Percentiles rank a stretch among this genome's conserved stretches.
These are phyloP conservation scores for Metschnikowia baotianmanensis DNA, from an alignment of 805 yeast species.

Conservation along the genomic window DNA sequence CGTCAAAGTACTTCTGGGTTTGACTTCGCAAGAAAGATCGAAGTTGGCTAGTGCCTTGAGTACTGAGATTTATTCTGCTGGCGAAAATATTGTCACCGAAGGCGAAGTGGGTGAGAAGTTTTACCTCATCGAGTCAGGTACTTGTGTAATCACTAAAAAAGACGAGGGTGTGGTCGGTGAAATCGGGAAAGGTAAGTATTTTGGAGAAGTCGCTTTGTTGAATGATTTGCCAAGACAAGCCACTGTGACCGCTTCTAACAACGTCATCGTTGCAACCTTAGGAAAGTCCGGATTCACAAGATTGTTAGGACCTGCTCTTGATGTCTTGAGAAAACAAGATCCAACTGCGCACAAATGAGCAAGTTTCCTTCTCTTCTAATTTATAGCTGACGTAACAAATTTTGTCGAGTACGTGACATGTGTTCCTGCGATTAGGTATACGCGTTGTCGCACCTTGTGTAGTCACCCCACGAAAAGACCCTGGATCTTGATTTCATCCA, in stretches of 20 bases:
- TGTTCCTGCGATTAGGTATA: neutral
- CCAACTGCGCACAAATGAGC: slow-evolving; percentile 49
- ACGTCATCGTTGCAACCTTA: slow-evolving; percentile 84
- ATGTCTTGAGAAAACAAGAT: slow-evolving; percentile 79
- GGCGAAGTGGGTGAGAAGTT: slow-evolving; percentile 64
- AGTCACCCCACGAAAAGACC: too few relatives aligned
- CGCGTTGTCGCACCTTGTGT: neutral
- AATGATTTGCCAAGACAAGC: slow-evolving; percentile 95
- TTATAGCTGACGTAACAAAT: neutral
- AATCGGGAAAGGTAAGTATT: slow-evolving; percentile 81
- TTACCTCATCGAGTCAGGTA: slow-evolving; percentile 63
- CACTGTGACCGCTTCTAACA: slow-evolving; percentile 73
- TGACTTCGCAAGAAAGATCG: slow-evolving; percentile 78
- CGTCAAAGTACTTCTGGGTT: slow-evolving; percentile 73
- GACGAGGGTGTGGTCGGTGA: slow-evolving; percentile 59
- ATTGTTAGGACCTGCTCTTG: slow-evolving; percentile 91
- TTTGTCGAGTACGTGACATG: neutral
- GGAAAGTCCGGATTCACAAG: slow-evolving; percentile 93
- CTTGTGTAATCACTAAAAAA: slow-evolving; percentile 67
- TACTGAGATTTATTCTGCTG: slow-evolving; percentile 68
- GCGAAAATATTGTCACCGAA: slow-evolving; percentile 73
- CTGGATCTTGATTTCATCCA: neutral
- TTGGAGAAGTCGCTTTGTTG: slow-evolving; percentile 93
- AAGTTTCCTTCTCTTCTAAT: neutral
- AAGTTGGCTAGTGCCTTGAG: slow-evolving; percentile 93